Percentiles rank a stretch among this genome's conserved stretches.
These are phyloP conservation scores for Gigaspora rosea DNA, from an alignment of 192 early-diverging fungal genomes.

Conservation along the genomic window DNA sequence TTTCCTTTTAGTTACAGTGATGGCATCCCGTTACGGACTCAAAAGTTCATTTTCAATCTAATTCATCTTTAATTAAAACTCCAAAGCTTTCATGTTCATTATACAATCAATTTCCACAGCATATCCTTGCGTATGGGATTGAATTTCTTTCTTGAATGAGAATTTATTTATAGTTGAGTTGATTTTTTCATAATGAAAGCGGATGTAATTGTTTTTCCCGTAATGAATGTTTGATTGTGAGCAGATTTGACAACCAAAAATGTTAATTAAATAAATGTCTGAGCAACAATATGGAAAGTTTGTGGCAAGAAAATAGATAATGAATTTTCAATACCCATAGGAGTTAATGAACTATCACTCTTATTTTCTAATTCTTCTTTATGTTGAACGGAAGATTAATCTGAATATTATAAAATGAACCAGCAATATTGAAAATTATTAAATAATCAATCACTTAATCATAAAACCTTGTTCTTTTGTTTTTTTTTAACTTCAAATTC, in stretches of 20 bases:
- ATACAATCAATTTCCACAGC: neutral
- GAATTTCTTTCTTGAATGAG: neutral
- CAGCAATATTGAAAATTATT: neutral
- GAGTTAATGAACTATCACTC: neutral
- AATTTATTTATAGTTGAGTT: neutral
- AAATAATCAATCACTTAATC: neutral
- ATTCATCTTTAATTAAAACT: slow-evolving; percentile 7
- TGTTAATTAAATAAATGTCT: neutral
- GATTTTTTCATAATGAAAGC: neutral
- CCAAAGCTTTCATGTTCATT: slow-evolving; percentile 13
- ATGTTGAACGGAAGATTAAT: neutral
- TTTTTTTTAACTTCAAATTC: slow-evolving; percentile 28
- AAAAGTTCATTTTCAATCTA: slow-evolving; percentile 11
- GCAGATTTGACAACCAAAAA: slow-evolving; percentile 23
- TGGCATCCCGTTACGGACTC: neutral
- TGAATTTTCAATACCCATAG: neutral
- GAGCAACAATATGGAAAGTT: neutral
- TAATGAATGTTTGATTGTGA: slow-evolving; percentile 18
- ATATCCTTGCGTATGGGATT: neutral
- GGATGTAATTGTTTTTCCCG: neutral
- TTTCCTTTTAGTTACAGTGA: neutral
- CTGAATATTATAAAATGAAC: neutral
- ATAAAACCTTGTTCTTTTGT: slow-evolving; percentile 21
- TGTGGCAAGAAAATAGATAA: neutral
- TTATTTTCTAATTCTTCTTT: neutral